A percentile compares a stretch with the other conserved stretches of the same genome.
Conservation (phyloP, 768 basidiomycete genomes). For the Kwoniella shandongensis region DNA sequence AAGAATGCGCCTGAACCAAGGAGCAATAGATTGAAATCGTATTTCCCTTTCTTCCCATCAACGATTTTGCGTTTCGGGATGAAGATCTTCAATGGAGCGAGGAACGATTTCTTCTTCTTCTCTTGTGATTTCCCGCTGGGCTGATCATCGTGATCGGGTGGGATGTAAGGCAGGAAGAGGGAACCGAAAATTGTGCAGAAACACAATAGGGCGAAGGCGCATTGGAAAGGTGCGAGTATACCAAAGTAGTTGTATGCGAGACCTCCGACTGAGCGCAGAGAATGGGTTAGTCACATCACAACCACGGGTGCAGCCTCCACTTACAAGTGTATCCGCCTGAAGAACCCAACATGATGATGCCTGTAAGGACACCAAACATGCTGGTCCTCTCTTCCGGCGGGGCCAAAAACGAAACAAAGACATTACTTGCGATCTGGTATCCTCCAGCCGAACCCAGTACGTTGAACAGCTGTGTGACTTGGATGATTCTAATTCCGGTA, state of each 20-base stretch:
- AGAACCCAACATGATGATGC: conserved; percentile 40
- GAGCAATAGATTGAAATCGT: conserved; percentile 36
- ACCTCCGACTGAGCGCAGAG: conserved; percentile 28
- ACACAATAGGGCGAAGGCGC: conserved; percentile 42
- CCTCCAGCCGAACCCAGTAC: conserved; percentile 50
- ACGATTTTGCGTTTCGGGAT: conserved; percentile 23
- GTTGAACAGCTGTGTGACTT: conserved; percentile 49
- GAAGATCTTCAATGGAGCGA: conserved; percentile 45
- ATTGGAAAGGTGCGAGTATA: conserved; percentile 43
- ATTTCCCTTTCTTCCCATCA: conserved; percentile 11
- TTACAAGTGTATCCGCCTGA: conserved; percentile 37
- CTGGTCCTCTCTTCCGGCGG: conserved; percentile 44
- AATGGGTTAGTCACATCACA: neutral
- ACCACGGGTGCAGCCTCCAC: conserved; percentile 5
- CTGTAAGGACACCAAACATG: conserved; percentile 45
- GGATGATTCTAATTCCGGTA: conserved; percentile 38
- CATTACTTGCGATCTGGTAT: conserved; percentile 50
- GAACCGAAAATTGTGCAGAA: conserved; percentile 38
- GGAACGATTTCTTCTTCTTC: conserved; percentile 29
- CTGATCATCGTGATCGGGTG: conserved; percentile 25
- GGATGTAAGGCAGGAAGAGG: conserved; percentile 49
- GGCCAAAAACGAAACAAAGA: conserved; percentile 38
- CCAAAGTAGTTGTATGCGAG: conserved; percentile 25
- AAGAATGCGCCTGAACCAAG: conserved; percentile 45
- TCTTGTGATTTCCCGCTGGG: neutral